Evolutionary conservation across 345 rosid genomes (phyloP), one percentile per base, ranked within the genome.

Genomic region (Eucalyptus melliodora): DNA sequence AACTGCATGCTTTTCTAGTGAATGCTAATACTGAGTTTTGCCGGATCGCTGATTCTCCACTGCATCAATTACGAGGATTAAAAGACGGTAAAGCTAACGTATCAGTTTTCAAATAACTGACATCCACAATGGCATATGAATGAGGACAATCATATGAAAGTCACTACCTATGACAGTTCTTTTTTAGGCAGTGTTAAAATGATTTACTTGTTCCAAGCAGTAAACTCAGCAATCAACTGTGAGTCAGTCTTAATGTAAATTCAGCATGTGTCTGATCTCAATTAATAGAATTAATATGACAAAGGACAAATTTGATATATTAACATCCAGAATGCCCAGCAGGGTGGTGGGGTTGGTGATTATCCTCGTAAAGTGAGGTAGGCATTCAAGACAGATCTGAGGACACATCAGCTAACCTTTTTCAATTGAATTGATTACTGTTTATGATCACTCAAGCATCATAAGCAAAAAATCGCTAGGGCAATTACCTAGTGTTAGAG

Each of bases 401-500:
- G 81, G 81, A 69, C 42, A 69, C 81, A 34, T 69, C 24, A 69
- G 81, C 42, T 16, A 69, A 69, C 24, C 81, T 8, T 31, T 67
- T n/a, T 69, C 17, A 3, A 69, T 9, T 31, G 81, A 31, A 69
- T 69, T 69, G 24, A 69, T 69, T 69, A 65, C 77, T 7, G 81
- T 69, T 40, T 69, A 31, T 82, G 65, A 89, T 51, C n/a, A 24
- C 27, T 81, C 49, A 83, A 60, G 87, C 87, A 72, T 85, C 60
- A 45, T 51, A 86, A 56, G 34, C 12, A 72, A 86, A 88, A 14
- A 27, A 82, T 17, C 77, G 60, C 42, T 56, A 51, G 88, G 80
- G 88, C 88, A 59, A 59, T 88, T 77, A 97, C 98, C 96, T 92
- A 91, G 55, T 92, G 88, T 92, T 90, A 67, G 93, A 91, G 87